Evolutionary conservation across 352 stramenopile species (phyloP), one percentile per base, ranked within the genome.

Genomic region (Discostella stelligera): DNA sequence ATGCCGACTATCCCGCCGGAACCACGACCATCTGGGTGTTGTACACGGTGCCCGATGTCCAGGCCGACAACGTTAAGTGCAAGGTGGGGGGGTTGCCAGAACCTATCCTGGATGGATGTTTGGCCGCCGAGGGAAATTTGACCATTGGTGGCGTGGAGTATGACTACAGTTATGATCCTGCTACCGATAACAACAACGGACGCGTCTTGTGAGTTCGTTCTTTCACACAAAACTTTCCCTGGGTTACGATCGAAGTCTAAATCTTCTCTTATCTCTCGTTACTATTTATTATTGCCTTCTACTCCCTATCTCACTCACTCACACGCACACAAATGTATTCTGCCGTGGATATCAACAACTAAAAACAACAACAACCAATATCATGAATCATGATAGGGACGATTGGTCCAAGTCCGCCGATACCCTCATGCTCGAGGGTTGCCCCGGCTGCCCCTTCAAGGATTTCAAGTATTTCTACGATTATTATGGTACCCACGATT

Each of bases 401-500:
- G 20, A 46, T 30, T 88, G 90, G 54, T 83, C 69, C 23, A 80
- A 61, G 20, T 20, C 67, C 8, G 74, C 78, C 23, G 44, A 83
- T 55, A 60, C 71, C 2, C 79, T 83, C 62, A 81, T 89, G 73
- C 65, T 56, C 10, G 66, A 73, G 21, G 81, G 68, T 44, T 71
- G 76, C 9, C 59, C 70, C 27, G 79, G 79, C 20, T 78, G 78
- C 64, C 86, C 83, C 54, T 87, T 82, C 48, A 18, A 76, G 13
- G 86, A 91, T 65, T 87, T 77, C 67, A 21, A 70, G 50, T 83
- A 85, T 25, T 90, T 86, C 49, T 70, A 74, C 25, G 53, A 85
- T 37, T 79, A 79, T 30, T 79, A 79, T 66, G 71, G 84, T 59
- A 71, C 46, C 52, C 74, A 67, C 46, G 74, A 86, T 49, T 92